Evolutionary conservation across 306 rosid genomes (phyloP).

Genomic region (Delonix regia): DNA sequence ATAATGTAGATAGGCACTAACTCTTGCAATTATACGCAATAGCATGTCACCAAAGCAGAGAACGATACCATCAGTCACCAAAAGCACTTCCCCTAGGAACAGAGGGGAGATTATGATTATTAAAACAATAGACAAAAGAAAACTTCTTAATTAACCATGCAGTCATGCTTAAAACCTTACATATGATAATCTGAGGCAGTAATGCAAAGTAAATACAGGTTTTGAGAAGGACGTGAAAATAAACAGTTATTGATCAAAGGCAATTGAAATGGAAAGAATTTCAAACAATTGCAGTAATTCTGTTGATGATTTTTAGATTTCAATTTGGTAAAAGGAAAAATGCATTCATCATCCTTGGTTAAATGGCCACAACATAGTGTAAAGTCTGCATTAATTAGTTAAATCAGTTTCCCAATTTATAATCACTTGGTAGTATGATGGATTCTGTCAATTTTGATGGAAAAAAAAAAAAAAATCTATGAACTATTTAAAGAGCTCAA

Average conservation of each 20-base stretch:
- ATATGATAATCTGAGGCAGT: background rate
- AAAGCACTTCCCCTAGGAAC: constrained; percentile 55
- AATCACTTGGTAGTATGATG: background rate
- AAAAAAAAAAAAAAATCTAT: too few relatives aligned
- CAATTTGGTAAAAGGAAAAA: background rate
- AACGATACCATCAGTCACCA: constrained; percentile 63
- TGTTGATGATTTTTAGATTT: background rate
- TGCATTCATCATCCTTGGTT: background rate
- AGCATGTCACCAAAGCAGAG: constrained; percentile 68
- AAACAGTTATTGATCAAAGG: background rate
- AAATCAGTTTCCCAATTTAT: background rate
- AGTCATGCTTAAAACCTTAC: background rate
- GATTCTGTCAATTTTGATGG: background rate
- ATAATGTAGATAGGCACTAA: constrained; percentile 28
- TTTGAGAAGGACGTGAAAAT: background rate
- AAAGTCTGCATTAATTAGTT: background rate
- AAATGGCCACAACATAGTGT: background rate
- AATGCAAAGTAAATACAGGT: background rate
- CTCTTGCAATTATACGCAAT: constrained; percentile 53
- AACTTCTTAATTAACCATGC: background rate
- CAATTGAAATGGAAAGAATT: too few relatives aligned
- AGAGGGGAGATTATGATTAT: background rate
- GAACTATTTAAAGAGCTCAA: background rate
- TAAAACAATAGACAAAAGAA: background rate
- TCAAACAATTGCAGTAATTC: background rate